Evolutionary conservation across 495 filamentous ascomycete genomes (phyloP).

Genomic region (Aspergillus olivimuriae): DNA sequence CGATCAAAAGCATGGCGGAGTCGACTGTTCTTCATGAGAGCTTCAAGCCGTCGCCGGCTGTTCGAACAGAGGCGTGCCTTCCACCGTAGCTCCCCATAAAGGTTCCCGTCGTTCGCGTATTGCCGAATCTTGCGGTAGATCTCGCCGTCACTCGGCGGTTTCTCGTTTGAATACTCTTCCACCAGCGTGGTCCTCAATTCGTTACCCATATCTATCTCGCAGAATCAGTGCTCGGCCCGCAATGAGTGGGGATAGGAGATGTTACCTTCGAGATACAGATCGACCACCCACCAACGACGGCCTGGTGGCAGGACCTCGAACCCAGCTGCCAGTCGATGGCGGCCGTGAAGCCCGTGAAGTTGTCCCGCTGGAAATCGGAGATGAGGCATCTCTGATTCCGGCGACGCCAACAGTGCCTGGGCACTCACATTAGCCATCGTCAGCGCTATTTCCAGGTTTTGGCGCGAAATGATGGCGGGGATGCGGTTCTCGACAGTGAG

Average conservation of each 20-base stretch:
- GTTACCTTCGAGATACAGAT: constrained; percentile 31
- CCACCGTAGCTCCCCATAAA: constrained; percentile 19
- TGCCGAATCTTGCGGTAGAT: constrained; percentile 36
- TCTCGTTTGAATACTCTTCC: constrained; percentile 33
- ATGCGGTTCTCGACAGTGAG: constrained; percentile 18
- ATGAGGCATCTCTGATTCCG: constrained; percentile 3
- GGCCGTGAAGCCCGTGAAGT: constrained; percentile 27
- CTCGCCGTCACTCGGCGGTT: constrained; percentile 25
- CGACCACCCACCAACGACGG: constrained; percentile 30
- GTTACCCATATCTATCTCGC: background rate
- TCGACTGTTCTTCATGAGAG: background rate
- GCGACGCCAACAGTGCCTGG: constrained; percentile 5
- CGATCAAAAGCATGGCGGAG: background rate
- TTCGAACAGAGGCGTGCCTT: constrained; percentile 12
- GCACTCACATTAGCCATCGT: constrained; percentile 2
- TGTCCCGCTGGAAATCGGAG: constrained; percentile 7
- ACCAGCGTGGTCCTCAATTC: background rate
- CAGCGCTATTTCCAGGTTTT: constrained; percentile 9
- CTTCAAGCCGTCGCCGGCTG: constrained; percentile 17
- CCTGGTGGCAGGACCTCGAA: constrained; percentile 13
- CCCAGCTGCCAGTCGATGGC: constrained; percentile 26
- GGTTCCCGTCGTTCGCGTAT: constrained; percentile 23
- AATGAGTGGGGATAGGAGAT: background rate
- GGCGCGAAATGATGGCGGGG: constrained; percentile 16
- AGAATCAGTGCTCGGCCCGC: background rate